phyloP scores from a whole-genome alignment of 768 basidiomycete genomes.

The Auricularia sp. region DNA sequence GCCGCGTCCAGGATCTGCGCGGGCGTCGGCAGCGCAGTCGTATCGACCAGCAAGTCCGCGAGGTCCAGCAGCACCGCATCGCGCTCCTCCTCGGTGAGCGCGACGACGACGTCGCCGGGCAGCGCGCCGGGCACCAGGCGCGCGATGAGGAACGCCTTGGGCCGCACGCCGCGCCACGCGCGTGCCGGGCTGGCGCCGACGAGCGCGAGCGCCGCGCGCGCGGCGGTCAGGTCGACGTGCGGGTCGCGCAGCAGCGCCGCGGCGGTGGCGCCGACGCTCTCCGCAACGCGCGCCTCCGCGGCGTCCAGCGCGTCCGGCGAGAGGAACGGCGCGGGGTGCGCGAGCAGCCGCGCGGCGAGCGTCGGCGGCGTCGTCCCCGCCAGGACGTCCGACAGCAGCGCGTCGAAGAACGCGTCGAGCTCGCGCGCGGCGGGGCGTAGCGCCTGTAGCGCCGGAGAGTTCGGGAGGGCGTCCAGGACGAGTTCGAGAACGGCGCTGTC shows the following conservation, averaged over 20 bases:
- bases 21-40: conserved; percentile 8
- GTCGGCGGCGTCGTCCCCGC: not conserved
- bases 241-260: not conserved
- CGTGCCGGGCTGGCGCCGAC: not conserved
- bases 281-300: not conserved
- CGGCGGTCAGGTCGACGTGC: not conserved
- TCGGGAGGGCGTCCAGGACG: not conserved
- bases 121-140: not conserved
- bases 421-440: not conserved
- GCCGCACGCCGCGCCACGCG: not conserved
- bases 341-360: not conserved
- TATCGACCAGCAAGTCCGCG: conserved; percentile 9
- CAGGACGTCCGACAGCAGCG: not conserved
- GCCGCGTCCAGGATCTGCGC: conserved; percentile 3
- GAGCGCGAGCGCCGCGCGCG: not conserved
- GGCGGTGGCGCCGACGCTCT: not conserved
- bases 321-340: not conserved
- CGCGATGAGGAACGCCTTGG: not conserved
- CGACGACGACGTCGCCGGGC: not conserved
- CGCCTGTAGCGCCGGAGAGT: not conserved
- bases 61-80: not conserved
- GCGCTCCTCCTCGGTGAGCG: not conserved
- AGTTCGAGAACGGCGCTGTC: not conserved
- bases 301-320: not conserved
- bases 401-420: not conserved